Base-by-base conservation (phyloP, 371 early-diverging fungal species). In the Mortierella sp. region DNA sequence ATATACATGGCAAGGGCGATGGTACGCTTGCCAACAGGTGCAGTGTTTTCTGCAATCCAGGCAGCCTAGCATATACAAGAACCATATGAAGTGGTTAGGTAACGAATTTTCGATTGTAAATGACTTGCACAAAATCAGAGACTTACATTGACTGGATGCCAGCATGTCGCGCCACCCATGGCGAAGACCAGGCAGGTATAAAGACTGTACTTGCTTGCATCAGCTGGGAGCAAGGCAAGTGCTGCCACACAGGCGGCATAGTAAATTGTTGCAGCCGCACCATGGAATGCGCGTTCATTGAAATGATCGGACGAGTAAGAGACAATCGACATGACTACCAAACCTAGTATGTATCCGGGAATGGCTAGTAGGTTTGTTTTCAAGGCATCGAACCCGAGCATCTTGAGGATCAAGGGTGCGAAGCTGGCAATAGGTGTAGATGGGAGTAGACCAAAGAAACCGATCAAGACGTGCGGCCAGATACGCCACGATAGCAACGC, bases 1-100 rank as follows among this genome's bases (percentile, higher is more conserved):
- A 84, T 84, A 49, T 84, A 84, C 85, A 84, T 75, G 55, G 86
- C 86, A 12, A 88, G 71, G 20, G 86, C 87, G 59, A 88, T 72
- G 10, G 85, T 83, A n/a, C 87, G 85, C 62, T 88, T 88, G 54
- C 88, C 88, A 28, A 83, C 62, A 11, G 87, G 87, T 0, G 87
- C 86, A 11, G 88, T 71, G 60, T 87, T 89, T 12, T 83, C 78
- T 1, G 89, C 80, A 72, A 88, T 85, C 89, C 88, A 88, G 18
- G 87, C 87, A 62, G 87, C 86, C 78, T 73, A 52, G 18, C n/a
- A 37, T 3, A n/a, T 22, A 58, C 22, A 55, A 24, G 20, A 51
- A 40, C 16, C 28, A 55, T 32, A 57, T 64, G 14, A 16, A 26
- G 14, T 11, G 43, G 26, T 45, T 40, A 45, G 1, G 63, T 39